Evolutionary conservation across 2,329 filamentous ascomycete species (phyloP).

Genomic region (Plectosphaerella plurivora): DNA sequence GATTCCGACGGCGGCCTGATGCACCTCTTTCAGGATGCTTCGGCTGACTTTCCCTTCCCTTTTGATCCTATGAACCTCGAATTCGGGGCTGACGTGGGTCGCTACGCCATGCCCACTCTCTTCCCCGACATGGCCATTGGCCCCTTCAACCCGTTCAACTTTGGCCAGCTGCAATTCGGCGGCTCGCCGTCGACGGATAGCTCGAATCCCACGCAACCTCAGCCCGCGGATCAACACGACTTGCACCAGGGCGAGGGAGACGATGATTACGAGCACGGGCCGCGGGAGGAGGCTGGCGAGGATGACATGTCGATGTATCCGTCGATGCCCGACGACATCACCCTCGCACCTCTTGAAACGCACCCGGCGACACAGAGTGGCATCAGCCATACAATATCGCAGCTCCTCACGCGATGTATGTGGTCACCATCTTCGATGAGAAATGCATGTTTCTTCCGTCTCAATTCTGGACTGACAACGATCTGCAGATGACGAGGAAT

Average conservation of each 20-base stretch:
- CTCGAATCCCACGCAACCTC: not conserved
- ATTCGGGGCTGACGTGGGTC: not conserved
- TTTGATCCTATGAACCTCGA: not conserved
- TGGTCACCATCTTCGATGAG: too few relatives aligned
- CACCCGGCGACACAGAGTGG: not conserved
- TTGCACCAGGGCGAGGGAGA: too few relatives aligned
- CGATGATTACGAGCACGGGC: not conserved
- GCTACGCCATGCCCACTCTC: not conserved
- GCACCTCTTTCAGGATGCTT: not conserved
- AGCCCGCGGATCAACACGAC: too few relatives aligned
- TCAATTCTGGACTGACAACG: not conserved
- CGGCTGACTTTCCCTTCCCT: not conserved
- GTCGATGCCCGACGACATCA: not conserved
- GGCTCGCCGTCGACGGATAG: not conserved
- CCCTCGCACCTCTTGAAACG: not conserved
- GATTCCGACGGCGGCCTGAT: not conserved
- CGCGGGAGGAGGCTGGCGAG: not conserved
- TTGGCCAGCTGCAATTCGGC: not conserved
- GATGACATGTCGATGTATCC: not conserved
- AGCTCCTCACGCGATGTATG: conserved; percentile 7
- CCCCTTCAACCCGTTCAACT: not conserved
- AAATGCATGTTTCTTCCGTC: not conserved
- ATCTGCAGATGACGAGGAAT: conserved; percentile 24
- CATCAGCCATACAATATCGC: conserved; percentile 1
- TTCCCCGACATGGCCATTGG: not conserved